A percentile compares a stretch with the other conserved stretches of the same genome.
These are phyloP conservation scores for Leishmania lainsoni DNA, from an alignment of 208 protist species.

Conservation along the genomic window DNA sequence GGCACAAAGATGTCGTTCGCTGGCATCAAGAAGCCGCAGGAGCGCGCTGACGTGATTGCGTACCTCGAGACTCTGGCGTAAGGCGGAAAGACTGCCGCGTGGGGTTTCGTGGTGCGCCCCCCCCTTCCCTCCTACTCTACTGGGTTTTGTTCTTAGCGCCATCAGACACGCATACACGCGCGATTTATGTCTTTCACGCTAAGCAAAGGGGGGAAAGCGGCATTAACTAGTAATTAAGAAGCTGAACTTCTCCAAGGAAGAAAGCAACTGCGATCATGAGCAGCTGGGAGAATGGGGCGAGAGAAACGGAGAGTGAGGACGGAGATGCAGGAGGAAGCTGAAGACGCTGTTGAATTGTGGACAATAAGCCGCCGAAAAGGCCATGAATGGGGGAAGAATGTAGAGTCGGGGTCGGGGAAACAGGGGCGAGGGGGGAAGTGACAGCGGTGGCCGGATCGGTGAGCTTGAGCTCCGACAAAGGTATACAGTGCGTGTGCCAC, in stretches of 20 bases:
- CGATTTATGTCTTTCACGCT: neutral
- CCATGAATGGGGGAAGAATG: neutral
- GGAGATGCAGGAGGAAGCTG: no score
- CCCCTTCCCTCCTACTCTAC: neutral
- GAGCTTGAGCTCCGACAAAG: neutral
- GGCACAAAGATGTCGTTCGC: constrained; percentile 98
- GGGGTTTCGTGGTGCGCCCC: neutral
- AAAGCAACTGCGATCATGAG: neutral
- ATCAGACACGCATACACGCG: neutral
- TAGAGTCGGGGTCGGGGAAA: neutral
- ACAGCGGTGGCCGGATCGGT: neutral
- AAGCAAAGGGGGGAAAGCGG: neutral
- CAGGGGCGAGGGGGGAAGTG: neutral
- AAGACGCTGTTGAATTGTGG: neutral
- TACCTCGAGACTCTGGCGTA: constrained; percentile 88
- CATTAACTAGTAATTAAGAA: neutral
- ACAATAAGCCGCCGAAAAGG: neutral
- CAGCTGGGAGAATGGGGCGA: neutral
- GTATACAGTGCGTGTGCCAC: neutral
- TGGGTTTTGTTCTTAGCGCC: neutral
- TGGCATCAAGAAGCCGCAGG: constrained; percentile 93
- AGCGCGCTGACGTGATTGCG: constrained; percentile 95
- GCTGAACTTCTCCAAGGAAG: neutral
- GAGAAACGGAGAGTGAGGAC: neutral
- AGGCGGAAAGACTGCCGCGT: neutral